A percentile compares a stretch with the other conserved stretches of the same genome.
Evolutionary conservation across 2,329 filamentous ascomycete species (phyloP).

Genomic region (Fusarium keratoplasticum): DNA sequence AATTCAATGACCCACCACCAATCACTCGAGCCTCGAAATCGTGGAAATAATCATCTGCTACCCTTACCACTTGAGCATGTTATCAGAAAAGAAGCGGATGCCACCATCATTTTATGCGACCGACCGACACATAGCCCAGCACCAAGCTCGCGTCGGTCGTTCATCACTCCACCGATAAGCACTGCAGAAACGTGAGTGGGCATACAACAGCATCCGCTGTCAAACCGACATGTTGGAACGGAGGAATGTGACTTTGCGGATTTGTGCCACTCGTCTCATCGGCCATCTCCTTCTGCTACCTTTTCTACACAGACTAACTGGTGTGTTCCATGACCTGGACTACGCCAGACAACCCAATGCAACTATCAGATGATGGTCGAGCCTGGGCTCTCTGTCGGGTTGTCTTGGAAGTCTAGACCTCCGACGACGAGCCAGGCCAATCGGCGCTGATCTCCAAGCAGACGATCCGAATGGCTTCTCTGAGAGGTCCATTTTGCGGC

Average conservation of each 20-base stretch:
- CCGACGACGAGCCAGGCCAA: background rate
- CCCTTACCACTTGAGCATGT: background rate
- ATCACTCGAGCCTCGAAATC: background rate
- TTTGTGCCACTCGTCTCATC: background rate
- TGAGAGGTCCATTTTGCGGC: background rate
- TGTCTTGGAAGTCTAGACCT: background rate
- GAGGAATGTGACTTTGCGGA: background rate
- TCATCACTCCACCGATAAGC: constrained; percentile 3
- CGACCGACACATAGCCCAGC: background rate
- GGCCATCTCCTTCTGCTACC: background rate
- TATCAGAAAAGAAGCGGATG: background rate
- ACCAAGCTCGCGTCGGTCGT: constrained; percentile 2
- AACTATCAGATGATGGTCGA: background rate
- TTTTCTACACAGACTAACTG: background rate
- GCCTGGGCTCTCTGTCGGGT: background rate
- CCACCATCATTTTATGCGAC: background rate
- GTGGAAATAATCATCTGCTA: background rate
- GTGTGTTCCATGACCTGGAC: background rate
- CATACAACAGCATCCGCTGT: background rate
- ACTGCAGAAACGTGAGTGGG: background rate
- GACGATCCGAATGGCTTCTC: background rate
- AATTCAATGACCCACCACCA: background rate
- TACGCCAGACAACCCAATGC: background rate
- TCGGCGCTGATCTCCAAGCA: background rate
- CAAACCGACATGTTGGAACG: background rate